Percentiles rank a stretch among this genome's conserved stretches.
Conservation (phyloP, 371 early-diverging fungal genomes). For the Rhizopus sp. region DNA sequence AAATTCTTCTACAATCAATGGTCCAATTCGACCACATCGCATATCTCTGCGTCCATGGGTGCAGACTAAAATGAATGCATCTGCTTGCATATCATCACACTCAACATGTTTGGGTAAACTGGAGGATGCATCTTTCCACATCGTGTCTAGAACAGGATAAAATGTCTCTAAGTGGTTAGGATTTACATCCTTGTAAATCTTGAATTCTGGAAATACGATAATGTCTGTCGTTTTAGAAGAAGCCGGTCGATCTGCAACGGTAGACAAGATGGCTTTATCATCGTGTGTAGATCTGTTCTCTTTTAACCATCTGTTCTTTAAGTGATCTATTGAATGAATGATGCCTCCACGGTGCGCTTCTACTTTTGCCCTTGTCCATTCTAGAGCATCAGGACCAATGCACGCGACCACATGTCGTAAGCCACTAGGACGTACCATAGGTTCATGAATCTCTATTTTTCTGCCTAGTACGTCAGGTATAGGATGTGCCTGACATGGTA, state of each 20-base stretch:
- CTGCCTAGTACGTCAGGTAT: constrained; percentile 42
- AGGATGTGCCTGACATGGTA: constrained; percentile 47
- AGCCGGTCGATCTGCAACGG: constrained; percentile 31
- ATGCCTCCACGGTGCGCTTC: constrained; percentile 33
- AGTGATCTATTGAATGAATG: constrained; percentile 13
- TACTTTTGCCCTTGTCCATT: constrained; percentile 49
- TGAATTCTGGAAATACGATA: constrained; percentile 46
- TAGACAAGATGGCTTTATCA: constrained; percentile 20
- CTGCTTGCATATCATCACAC: constrained; percentile 23
- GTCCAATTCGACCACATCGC: constrained; percentile 49
- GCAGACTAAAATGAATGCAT: constrained; percentile 46
- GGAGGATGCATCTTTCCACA: constrained; percentile 30
- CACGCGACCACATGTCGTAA: constrained; percentile 46
- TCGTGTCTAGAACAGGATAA: constrained; percentile 16
- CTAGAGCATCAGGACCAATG: constrained; percentile 39
- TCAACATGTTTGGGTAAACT: constrained; percentile 8
- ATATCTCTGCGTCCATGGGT: constrained; percentile 47
- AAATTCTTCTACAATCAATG: constrained; percentile 44
- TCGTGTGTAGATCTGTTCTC: not conserved
- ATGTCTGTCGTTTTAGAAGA: constrained; percentile 19
- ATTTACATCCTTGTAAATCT: constrained; percentile 5
- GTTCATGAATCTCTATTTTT: constrained; percentile 41
- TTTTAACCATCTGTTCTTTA: constrained; percentile 15
- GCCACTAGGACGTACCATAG: constrained; percentile 20
- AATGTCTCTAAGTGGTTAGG: constrained; percentile 10